Percentiles rank a stretch among this genome's conserved stretches.
These are phyloP conservation scores for Golubevia pallescens DNA, from an alignment of 1,284 basidiomycete genomes.

Conservation along the genomic window DNA sequence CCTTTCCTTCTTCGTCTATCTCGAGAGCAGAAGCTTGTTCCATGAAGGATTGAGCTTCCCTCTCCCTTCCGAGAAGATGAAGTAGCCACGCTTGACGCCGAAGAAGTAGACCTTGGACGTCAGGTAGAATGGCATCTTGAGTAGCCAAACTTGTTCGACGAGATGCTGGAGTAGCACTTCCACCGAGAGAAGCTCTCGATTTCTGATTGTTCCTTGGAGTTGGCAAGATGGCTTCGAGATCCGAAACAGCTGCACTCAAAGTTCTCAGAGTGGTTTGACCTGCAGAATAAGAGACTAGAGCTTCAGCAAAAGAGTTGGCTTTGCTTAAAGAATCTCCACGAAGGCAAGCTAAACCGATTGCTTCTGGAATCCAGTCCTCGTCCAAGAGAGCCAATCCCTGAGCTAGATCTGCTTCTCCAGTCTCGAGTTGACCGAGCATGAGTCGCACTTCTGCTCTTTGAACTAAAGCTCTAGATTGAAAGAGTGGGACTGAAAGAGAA, in stretches of 20 bases:
- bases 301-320: conserved; percentile 25
- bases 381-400: conserved; percentile 27
- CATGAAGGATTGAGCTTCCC: conserved; percentile 21
- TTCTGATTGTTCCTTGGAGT: conserved; percentile 12
- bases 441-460: conserved; percentile 32
- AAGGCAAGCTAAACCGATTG: conserved; percentile 23
- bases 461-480: conserved; percentile 26
- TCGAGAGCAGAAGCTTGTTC: conserved; percentile 19
- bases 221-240: conserved; percentile 19
- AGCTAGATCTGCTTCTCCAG: conserved; percentile 33
- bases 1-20: conserved; percentile 17
- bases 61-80: conserved; percentile 22
- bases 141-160: conserved; percentile 4
- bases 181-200: conserved; percentile 9
- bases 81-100: conserved; percentile 39
- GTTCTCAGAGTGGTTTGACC: conserved; percentile 30
- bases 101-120: conserved; percentile 29
- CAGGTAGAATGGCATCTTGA: conserved; percentile 29
- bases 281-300: conserved; percentile 20
- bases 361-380: conserved; percentile 29
- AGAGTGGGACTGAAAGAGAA: conserved; percentile 20
- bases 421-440: conserved; percentile 22
- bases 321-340: conserved; percentile 35
- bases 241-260: conserved; percentile 21
- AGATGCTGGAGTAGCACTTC: background rate